Percentiles rank a stretch among this genome's conserved stretches.
These are phyloP conservation scores for Dactylorhiza incarnata DNA, from an alignment of 106 monocot genomes.

Conservation along the genomic window DNA sequence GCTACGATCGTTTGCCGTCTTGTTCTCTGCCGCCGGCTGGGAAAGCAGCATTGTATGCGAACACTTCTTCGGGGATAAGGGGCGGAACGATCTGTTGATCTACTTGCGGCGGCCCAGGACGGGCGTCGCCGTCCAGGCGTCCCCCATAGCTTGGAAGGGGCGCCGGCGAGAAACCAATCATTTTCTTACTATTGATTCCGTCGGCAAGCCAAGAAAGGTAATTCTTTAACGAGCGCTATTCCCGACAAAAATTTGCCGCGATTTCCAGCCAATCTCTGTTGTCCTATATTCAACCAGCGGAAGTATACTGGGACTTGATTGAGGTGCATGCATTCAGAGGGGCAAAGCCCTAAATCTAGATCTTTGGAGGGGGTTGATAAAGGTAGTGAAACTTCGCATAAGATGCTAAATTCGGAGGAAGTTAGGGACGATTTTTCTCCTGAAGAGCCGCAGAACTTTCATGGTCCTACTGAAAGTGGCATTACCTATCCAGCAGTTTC, in stretches of 20 bases:
- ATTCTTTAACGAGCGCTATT: neutral
- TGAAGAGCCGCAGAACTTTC: neutral
- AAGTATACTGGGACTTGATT: neutral
- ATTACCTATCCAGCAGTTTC: neutral
- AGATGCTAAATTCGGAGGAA: neutral
- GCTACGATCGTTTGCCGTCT: too few relatives aligned
- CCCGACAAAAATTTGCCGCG: neutral
- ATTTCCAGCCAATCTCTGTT: neutral
- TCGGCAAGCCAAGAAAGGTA: neutral
- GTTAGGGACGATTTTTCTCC: neutral
- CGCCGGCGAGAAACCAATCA: too few relatives aligned
- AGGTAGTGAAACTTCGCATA: neutral
- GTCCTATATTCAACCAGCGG: neutral
- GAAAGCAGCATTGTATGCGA: too few relatives aligned
- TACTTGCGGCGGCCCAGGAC: too few relatives aligned
- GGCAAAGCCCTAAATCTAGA: neutral
- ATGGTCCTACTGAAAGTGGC: neutral
- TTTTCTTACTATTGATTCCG: neutral
- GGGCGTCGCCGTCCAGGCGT: too few relatives aligned
- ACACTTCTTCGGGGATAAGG: too few relatives aligned
- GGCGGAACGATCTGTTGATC: too few relatives aligned
- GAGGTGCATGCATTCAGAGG: conserved; percentile 3
- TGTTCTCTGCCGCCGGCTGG: too few relatives aligned
- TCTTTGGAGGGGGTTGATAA: neutral
- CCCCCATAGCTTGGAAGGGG: too few relatives aligned